A percentile compares a stretch with the other conserved stretches of the same genome.
phyloP scores from a whole-genome alignment of 768 basidiomycete species.

The Rhizopogon salebrosus region DNA sequence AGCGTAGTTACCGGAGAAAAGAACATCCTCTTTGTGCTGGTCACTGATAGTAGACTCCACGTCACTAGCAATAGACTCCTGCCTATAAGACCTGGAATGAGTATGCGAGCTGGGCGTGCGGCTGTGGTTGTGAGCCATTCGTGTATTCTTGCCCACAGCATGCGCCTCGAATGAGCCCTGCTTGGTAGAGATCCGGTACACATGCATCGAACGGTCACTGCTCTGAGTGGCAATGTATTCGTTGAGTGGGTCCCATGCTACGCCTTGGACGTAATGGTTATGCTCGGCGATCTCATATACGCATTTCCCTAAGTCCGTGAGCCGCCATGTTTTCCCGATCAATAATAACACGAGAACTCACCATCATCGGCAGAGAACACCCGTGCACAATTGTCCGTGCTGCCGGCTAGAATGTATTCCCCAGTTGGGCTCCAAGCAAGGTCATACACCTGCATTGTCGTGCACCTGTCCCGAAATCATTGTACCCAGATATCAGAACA shows the following conservation, averaged over 20 bases:
- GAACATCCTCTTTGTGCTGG: constrained; percentile 40
- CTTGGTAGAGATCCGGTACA: constrained; percentile 78
- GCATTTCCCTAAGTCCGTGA: constrained; percentile 58
- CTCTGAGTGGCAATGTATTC: constrained; percentile 98
- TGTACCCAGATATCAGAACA: constrained; percentile 3
- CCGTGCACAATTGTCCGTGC: constrained; percentile 91
- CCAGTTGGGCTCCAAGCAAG: constrained; percentile 96
- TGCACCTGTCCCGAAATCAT: constrained; percentile 52
- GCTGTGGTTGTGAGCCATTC: constrained; percentile 65
- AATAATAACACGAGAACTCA: constrained; percentile 25
- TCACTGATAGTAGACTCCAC: constrained; percentile 63
- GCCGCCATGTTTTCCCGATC: background rate
- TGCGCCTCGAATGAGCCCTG: constrained; percentile 85
- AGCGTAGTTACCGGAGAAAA: constrained; percentile 25
- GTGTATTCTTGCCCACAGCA: constrained; percentile 83
- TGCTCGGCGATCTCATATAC: constrained; percentile 91
- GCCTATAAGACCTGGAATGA: constrained; percentile 57
- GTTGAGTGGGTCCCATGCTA: constrained; percentile 97
- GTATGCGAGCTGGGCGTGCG: constrained; percentile 64
- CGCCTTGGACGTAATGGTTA: constrained; percentile 95
- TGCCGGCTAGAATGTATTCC: constrained; percentile 91
- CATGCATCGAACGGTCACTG: constrained; percentile 93
- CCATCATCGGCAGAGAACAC: constrained; percentile 76
- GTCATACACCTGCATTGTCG: constrained; percentile 96
- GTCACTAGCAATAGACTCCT: constrained; percentile 75